phyloP scores from a whole-genome alignment of 352 stramenopile genomes.

The Phytophthora vignae region DNA sequence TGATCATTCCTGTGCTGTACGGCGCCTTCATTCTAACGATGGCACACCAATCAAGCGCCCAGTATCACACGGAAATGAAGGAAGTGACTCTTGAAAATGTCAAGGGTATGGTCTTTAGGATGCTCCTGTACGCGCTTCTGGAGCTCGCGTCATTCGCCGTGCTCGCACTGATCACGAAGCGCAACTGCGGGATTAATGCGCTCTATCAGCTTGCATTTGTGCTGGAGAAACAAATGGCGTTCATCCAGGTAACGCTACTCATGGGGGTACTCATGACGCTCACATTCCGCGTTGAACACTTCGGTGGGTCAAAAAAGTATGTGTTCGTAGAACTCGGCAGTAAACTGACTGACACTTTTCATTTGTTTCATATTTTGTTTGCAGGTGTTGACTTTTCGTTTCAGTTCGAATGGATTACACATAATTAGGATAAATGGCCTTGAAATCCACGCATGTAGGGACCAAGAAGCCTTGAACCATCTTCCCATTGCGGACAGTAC shows the following conservation, averaged over 20 bases:
- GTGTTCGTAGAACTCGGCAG: too few species aligned
- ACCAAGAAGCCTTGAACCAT: not conserved
- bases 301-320: not conserved
- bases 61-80: constrained; percentile 36
- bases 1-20: constrained; percentile 34
- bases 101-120: not conserved
- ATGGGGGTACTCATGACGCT: constrained; percentile 15
- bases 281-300: constrained; percentile 7
- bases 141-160: constrained; percentile 22
- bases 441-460: not conserved
- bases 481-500: not conserved
- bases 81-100: constrained; percentile 2
- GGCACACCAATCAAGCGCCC: constrained; percentile 17
- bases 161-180: constrained; percentile 6
- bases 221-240: constrained; percentile 24
- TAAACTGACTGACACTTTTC: too few species aligned
- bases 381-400: not conserved
- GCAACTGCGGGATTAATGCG: constrained; percentile 11
- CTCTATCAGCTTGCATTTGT: constrained; percentile 33
- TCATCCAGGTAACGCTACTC: constrained; percentile 17
- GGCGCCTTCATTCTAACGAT: constrained; percentile 9
- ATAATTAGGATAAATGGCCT: not conserved
- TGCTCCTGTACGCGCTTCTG: constrained; percentile 19
- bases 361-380: too few species aligned
- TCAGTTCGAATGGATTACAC: not conserved